Conservation (phyloP, 108 stramenopile species). For the Fistulifera solaris region DNA sequence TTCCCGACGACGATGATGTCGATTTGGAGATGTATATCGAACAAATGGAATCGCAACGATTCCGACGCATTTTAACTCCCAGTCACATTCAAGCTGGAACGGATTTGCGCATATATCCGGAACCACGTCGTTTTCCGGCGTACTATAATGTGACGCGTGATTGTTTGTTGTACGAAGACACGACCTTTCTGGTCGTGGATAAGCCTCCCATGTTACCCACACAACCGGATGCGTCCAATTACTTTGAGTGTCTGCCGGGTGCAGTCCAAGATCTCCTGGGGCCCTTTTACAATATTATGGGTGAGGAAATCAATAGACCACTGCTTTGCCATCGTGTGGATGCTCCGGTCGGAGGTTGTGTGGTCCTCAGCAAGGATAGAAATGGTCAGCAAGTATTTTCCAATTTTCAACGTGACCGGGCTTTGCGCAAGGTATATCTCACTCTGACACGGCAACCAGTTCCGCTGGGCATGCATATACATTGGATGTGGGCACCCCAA, state of each 20-base stretch:
- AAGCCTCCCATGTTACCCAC: slow-evolving; percentile 86
- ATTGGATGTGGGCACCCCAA: slow-evolving; percentile 82
- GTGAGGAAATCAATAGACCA: slow-evolving; percentile 44
- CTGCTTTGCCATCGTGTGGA: slow-evolving; percentile 83
- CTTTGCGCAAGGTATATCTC: slow-evolving; percentile 77
- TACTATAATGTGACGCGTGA: slow-evolving; percentile 49
- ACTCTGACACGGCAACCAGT: slow-evolving; percentile 72
- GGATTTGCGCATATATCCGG: slow-evolving; percentile 73
- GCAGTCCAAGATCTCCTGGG: slow-evolving; percentile 63
- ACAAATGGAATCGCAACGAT: slow-evolving; percentile 51
- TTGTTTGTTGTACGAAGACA: slow-evolving; percentile 69
- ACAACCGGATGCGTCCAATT: slow-evolving; percentile 84
- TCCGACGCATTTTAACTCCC: slow-evolving; percentile 60
- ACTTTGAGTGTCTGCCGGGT: slow-evolving; percentile 77
- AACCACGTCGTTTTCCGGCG: slow-evolving; percentile 69
- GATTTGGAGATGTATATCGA: slow-evolving; percentile 64
- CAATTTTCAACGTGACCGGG: slow-evolving; percentile 65
- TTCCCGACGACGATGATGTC: slow-evolving; percentile 10
- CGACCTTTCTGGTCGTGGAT: slow-evolving; percentile 83
- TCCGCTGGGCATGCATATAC: slow-evolving; percentile 80
- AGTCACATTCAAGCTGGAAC: slow-evolving; percentile 60
- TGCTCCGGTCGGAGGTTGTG: slow-evolving; percentile 79
- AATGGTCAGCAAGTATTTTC: slow-evolving; percentile 79
- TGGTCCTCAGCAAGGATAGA: slow-evolving; percentile 78
- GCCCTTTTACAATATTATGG: slow-evolving; percentile 65